Evolutionary conservation across 164 flowering plant genomes (phyloP).

Genomic region (Piper longum): DNA sequence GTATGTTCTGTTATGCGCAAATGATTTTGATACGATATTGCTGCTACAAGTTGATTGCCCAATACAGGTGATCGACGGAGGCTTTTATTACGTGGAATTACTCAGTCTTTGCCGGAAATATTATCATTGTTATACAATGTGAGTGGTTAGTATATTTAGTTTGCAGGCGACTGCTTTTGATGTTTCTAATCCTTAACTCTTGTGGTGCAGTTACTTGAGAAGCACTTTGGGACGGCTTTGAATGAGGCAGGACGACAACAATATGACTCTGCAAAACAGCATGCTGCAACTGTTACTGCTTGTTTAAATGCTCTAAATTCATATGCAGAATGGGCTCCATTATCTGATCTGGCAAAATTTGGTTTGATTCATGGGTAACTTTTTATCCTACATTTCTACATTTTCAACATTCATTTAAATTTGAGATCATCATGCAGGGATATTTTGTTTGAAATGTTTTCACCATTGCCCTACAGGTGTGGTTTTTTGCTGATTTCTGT

Average conservation of each 20-base stretch:
- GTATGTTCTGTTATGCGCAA: too few relatives aligned
- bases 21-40: background rate
- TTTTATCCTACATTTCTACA: background rate
- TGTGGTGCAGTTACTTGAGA: slow-evolving; percentile 51
- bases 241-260: slow-evolving; percentile 64
- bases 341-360: slow-evolving; percentile 74
- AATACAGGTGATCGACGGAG: slow-evolving; percentile 80
- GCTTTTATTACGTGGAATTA: slow-evolving; percentile 70
- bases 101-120: slow-evolving; percentile 78
- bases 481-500: slow-evolving; percentile 73
- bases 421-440: background rate
- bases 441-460: background rate
- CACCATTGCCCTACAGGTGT: slow-evolving; percentile 32
- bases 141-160: slow-evolving; percentile 9
- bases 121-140: slow-evolving; percentile 72
- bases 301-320: slow-evolving; percentile 85
- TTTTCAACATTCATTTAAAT: too few relatives aligned
- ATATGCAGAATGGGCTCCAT: slow-evolving; percentile 97
- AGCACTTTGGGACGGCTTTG: slow-evolving; percentile 90
- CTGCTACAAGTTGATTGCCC: slow-evolving; percentile 6
- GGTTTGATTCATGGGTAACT: slow-evolving; percentile 81
- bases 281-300: slow-evolving; percentile 76
- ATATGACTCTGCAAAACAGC: slow-evolving; percentile 73
- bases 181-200: background rate
- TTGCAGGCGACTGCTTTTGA: background rate